phyloP scores from a whole-genome alignment of 306 rosid genomes.

The Ammopiptanthus mongolicus region DNA sequence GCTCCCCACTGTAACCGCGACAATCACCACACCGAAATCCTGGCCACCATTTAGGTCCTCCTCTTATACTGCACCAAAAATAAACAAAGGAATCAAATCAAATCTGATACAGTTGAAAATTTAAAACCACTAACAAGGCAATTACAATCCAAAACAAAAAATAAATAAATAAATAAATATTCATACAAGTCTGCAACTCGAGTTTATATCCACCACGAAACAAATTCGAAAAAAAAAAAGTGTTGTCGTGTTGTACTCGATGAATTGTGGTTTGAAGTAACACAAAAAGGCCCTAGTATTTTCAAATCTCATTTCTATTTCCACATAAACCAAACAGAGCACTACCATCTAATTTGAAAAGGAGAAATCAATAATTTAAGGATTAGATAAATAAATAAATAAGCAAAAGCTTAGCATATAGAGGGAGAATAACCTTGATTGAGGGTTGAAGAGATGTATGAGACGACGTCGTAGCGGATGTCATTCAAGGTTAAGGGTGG shows the following conservation, averaged over 20 bases:
- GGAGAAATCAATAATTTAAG: background rate
- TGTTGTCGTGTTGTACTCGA: background rate
- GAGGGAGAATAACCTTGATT: conserved; percentile 36
- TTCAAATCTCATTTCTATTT: background rate
- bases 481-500: background rate
- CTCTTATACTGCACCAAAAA: conserved; percentile 21
- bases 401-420: background rate
- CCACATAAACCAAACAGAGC: conserved; percentile 3
- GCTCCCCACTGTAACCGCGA: conserved; percentile 35
- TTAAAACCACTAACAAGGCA: background rate
- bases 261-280: background rate
- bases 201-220: background rate
- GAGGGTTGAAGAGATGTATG: background rate
- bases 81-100: background rate
- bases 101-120: background rate
- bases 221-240: background rate
- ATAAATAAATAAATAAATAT: background rate
- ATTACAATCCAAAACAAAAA: background rate
- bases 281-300: background rate
- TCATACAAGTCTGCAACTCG: background rate
- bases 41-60: conserved; percentile 35
- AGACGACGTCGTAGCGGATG: conserved; percentile 14
- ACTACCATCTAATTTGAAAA: background rate
- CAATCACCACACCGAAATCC: conserved; percentile 28
- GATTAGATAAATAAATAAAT: background rate